These are phyloP conservation scores for Candida peoriensis DNA, from an alignment of 805 yeast species.

Conservation along the genomic window DNA sequence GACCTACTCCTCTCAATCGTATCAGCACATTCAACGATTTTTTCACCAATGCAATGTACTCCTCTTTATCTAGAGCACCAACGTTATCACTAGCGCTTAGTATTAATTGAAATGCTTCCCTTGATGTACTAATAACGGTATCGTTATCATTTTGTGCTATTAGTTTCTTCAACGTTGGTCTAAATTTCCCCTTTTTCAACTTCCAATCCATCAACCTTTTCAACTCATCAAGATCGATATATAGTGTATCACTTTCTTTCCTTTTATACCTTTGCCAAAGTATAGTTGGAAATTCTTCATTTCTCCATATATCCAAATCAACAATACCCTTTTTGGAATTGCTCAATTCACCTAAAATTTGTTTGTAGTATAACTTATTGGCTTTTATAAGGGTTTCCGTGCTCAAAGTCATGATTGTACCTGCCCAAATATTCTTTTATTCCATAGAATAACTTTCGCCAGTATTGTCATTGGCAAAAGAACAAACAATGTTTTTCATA, in stretches of 20 bases:
- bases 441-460: too few relatives aligned
- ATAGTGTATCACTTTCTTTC: neutral
- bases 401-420: too few relatives aligned
- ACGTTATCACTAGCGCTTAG: neutral
- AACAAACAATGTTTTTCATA: too few relatives aligned
- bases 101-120: conserved; percentile 10
- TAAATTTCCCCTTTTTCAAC: conserved; percentile 23
- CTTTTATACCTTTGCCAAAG: conserved; percentile 7
- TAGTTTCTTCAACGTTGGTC: conserved; percentile 20
- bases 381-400: conserved; percentile 4
- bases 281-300: conserved; percentile 5
- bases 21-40: conserved; percentile 6
- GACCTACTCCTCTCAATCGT: conserved; percentile 23
- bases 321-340: conserved; percentile 3
- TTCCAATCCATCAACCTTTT: conserved; percentile 24
- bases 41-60: conserved; percentile 11
- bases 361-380: conserved; percentile 5
- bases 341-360: conserved; percentile 7
- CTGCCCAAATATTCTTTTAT: too few relatives aligned
- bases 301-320: conserved; percentile 21
- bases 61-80: conserved; percentile 1
- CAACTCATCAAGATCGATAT: conserved; percentile 16
- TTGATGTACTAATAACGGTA: conserved; percentile 7
- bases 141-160: conserved; percentile 17
- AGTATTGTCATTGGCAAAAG: too few relatives aligned